Evolutionary conservation across 768 basidiomycete genomes (phyloP).

Genomic region (Suillus occidentalis): DNA sequence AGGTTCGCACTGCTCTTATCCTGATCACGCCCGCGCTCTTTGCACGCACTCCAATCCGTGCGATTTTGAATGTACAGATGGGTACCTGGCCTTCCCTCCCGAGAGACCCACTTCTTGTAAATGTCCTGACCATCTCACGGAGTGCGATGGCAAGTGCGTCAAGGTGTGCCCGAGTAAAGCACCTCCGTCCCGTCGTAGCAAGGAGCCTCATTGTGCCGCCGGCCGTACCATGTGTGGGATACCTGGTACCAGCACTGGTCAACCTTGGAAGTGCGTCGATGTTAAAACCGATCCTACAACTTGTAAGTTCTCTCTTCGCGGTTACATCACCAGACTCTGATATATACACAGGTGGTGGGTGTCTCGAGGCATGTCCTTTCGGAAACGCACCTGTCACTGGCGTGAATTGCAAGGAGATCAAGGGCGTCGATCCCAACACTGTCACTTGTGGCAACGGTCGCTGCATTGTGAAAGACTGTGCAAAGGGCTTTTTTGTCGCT

Average conservation of each 20-base stretch:
- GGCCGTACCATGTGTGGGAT: slow-evolving; percentile 30
- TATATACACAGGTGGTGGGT: slow-evolving; percentile 34
- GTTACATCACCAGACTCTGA: background rate
- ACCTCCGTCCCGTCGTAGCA: slow-evolving; percentile 20
- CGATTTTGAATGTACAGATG: slow-evolving; percentile 29
- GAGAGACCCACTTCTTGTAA: slow-evolving; percentile 24
- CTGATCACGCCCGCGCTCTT: slow-evolving; percentile 25
- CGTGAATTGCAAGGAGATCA: slow-evolving; percentile 34
- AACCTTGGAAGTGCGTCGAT: slow-evolving; percentile 34
- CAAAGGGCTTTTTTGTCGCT: slow-evolving; percentile 18
- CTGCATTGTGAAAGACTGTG: slow-evolving; percentile 32
- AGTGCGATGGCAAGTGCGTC: slow-evolving; percentile 34
- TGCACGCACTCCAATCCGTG: slow-evolving; percentile 25
- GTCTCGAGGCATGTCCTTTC: slow-evolving; percentile 25
- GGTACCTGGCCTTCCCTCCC: slow-evolving; percentile 23
- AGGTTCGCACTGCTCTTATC: slow-evolving; percentile 32
- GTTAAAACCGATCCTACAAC: slow-evolving; percentile 23
- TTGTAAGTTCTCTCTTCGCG: slow-evolving; percentile 27
- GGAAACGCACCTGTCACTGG: slow-evolving; percentile 19
- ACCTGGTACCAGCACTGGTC: slow-evolving; percentile 12
- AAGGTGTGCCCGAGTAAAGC: slow-evolving; percentile 18
- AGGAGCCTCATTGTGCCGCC: slow-evolving; percentile 20
- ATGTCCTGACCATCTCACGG: slow-evolving; percentile 25
- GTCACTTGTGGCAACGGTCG: slow-evolving; percentile 28
- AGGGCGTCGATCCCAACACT: slow-evolving; percentile 19